Conservation (phyloP, 257 asterid species). For the Henckelia pumila region DNA sequence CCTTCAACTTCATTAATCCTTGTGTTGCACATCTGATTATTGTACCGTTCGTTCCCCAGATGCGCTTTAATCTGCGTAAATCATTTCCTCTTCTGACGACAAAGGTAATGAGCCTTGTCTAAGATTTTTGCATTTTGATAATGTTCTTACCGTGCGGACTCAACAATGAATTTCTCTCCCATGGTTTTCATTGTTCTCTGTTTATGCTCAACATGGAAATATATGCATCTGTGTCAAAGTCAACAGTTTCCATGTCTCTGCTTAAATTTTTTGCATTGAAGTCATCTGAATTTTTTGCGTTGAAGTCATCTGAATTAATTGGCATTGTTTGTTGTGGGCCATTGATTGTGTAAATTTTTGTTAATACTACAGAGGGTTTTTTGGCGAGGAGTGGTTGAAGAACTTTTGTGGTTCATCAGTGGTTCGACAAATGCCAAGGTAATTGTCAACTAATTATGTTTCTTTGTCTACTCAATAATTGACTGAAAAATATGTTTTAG, state of each 20-base stretch:
- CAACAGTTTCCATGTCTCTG: slow-evolving; percentile 6
- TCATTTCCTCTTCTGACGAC: slow-evolving; percentile 96
- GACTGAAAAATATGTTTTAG: too few species aligned
- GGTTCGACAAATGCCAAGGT: slow-evolving; percentile 98
- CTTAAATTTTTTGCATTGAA: not conserved
- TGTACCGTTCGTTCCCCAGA: slow-evolving; percentile 42
- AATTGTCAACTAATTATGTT: not conserved
- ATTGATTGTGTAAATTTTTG: not conserved
- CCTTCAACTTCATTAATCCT: slow-evolving; percentile 7
- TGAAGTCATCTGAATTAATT: not conserved
- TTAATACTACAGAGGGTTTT: slow-evolving; percentile 60
- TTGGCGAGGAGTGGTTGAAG: slow-evolving; percentile 98
- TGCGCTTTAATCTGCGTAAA: slow-evolving; percentile 84
- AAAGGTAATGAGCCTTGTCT: slow-evolving; percentile 44
- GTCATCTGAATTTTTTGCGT: not conserved
- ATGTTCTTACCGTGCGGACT: not conserved
- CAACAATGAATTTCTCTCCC: not conserved
- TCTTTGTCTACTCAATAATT: too few species aligned
- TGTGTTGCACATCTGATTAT: slow-evolving; percentile 18
- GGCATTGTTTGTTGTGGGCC: not conserved
- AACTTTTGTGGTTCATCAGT: slow-evolving; percentile 96
- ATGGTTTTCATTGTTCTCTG: not conserved
- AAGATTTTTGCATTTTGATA: slow-evolving; percentile 3
- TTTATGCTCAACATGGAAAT: not conserved
- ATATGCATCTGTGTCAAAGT: slow-evolving; percentile 3